Percentiles rank a stretch among this genome's conserved stretches.
Evolutionary conservation across 306 rosid species (phyloP).

Genomic region (Corylus americana): DNA sequence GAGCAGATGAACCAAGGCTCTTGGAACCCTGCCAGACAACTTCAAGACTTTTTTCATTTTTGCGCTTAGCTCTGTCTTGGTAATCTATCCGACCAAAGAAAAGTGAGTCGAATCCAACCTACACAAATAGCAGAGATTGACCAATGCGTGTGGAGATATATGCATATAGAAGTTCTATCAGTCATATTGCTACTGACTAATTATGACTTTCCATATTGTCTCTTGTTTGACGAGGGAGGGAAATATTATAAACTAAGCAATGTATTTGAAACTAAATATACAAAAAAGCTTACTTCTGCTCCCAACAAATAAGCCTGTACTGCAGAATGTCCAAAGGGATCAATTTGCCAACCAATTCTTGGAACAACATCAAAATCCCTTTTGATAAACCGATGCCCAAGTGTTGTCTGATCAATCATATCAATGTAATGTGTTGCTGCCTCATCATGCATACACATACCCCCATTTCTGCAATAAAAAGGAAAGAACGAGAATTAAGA

Average conservation of each 20-base stretch:
- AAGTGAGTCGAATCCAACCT: slow-evolving; percentile 78
- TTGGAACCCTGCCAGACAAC: slow-evolving; percentile 79
- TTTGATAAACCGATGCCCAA: slow-evolving; percentile 74
- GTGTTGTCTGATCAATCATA: slow-evolving; percentile 93
- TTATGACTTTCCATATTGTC: not conserved
- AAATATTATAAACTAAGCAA: slow-evolving; percentile 10
- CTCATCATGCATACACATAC: slow-evolving; percentile 92
- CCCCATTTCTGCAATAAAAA: slow-evolving; percentile 77
- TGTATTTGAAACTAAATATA: not conserved
- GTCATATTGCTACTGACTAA: not conserved
- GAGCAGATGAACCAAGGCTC: slow-evolving; percentile 73
- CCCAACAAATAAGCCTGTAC: slow-evolving; percentile 63
- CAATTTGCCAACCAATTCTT: slow-evolving; percentile 65
- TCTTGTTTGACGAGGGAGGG: not conserved
- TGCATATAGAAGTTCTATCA: too few relatives aligned
- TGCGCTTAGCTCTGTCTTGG: slow-evolving; percentile 76
- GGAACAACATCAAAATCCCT: slow-evolving; percentile 49
- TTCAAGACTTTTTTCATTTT: slow-evolving; percentile 69
- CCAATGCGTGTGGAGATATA: not conserved
- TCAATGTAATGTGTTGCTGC: slow-evolving; percentile 83
- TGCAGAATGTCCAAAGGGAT: slow-evolving; percentile 66
- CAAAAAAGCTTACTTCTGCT: slow-evolving; percentile 41
- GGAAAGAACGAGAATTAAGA: slow-evolving; percentile 38
- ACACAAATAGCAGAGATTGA: slow-evolving; percentile 19
- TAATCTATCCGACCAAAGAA: slow-evolving; percentile 82